Conservation (phyloP, 106 monocot genomes). For the Posidonia australis region DNA sequence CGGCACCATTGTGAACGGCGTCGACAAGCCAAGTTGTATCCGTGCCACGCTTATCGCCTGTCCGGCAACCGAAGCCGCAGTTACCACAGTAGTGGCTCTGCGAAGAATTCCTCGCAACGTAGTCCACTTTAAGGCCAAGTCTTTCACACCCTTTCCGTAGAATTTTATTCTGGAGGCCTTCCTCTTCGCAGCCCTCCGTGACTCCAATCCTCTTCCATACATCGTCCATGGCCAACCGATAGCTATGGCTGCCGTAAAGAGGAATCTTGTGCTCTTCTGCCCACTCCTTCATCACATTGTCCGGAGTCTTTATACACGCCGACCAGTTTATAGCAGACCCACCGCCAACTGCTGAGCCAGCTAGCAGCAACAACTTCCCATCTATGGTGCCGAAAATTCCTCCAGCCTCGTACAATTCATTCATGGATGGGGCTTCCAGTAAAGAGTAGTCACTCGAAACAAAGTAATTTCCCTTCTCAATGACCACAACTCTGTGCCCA, state of each 20-base stretch:
- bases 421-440: slow-evolving; percentile 27
- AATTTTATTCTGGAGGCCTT: slow-evolving; percentile 72
- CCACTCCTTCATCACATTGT: slow-evolving; percentile 48
- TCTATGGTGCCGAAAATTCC: slow-evolving; percentile 31
- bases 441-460: slow-evolving; percentile 57
- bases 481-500: slow-evolving; percentile 60
- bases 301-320: slow-evolving; percentile 44
- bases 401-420: slow-evolving; percentile 33
- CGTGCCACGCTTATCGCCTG: slow-evolving; percentile 18
- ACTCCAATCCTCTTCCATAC: slow-evolving; percentile 71
- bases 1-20: slow-evolving; percentile 47
- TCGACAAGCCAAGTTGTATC: slow-evolving; percentile 37
- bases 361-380: slow-evolving; percentile 23
- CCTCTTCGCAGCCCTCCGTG: slow-evolving; percentile 43
- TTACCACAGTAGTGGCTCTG: slow-evolving; percentile 64
- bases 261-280: slow-evolving; percentile 30
- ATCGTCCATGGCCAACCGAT: slow-evolving; percentile 53
- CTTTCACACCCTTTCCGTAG: slow-evolving; percentile 73
- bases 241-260: slow-evolving; percentile 35
- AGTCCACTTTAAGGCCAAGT: slow-evolving; percentile 50
- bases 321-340: slow-evolving; percentile 68
- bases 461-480: slow-evolving; percentile 91
- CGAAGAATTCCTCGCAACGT: slow-evolving; percentile 48
- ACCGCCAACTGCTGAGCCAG: slow-evolving; percentile 50
- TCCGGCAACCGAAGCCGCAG: slow-evolving; percentile 38